Base-by-base conservation (phyloP, 2,329 filamentous ascomycete species). In the Arthrobotrys megalospora region DNA sequence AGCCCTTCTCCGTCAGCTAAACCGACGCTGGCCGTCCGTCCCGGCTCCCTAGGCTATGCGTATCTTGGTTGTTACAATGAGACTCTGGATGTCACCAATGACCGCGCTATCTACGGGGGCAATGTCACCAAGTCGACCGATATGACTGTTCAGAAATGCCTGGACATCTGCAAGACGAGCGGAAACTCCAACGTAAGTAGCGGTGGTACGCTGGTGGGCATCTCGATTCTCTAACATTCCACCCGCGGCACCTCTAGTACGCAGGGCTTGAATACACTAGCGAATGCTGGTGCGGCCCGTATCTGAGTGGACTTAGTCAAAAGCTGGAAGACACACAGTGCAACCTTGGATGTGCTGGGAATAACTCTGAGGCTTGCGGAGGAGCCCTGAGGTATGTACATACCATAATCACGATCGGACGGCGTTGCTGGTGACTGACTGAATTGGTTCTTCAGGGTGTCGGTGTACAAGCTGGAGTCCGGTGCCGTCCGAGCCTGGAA, bases 21-120 rank as follows among this genome's bases (percentile, higher is more conserved):
- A 28, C 32, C 65, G 6, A 66, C 66, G n/a, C 16, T 77, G 58
- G 36, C 11, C 21, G 34, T 77, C 14, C 48, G 38, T 45, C 32
- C 48, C 3, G 73, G 73, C 21, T 66, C 50, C 4, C 32, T 34
- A 19, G 73, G 66, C 16, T 90, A 89, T 83, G 79, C 68, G 14
- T 90, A 90, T 83, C 82, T 83, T n/a, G 89, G 89, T 70, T 90
- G 89, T 84, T 90, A 84, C 84, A 88, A 89, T 80, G 89, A 90
- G 82, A 89, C 88, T 1, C 86, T 85, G n/a, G 84, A 84, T 45
- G 81, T 87, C 12, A 84, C 84, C 32, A 84, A 84, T 55, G 82
- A 76, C 60, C 86, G 85, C 81, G 87, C 88, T 14, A 84, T 90
- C 3, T 80, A 83, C 19, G 85, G 84, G 53, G 86, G 86, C 55